A percentile compares a stretch with the other conserved stretches of the same genome.
Conservation (phyloP, 495 filamentous ascomycete genomes). For the Penicillium psychrofluorescens region DNA sequence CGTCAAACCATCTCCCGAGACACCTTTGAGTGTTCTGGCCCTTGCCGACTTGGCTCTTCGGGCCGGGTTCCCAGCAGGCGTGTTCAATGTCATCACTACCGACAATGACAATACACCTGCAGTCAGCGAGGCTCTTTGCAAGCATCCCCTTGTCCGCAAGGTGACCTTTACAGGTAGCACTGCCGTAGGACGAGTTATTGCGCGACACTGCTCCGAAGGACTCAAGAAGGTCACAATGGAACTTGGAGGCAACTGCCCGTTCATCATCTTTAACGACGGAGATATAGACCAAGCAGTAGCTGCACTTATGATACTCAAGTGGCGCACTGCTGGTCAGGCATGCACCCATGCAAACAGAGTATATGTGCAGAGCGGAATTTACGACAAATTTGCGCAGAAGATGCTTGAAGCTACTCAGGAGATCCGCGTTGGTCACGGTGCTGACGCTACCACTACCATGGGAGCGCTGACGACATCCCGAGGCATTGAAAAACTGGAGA, state of each 20-base stretch:
- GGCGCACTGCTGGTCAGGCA: slow-evolving; percentile 51
- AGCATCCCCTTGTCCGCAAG: slow-evolving; percentile 49
- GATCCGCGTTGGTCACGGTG: slow-evolving; percentile 50
- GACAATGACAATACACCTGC: slow-evolving; percentile 47
- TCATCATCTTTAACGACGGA: slow-evolving; percentile 60
- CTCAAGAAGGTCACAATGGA: slow-evolving; percentile 60
- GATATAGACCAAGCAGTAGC: slow-evolving; percentile 47
- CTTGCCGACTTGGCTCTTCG: slow-evolving; percentile 49
- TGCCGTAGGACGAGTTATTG: slow-evolving; percentile 42
- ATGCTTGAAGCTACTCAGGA: slow-evolving; percentile 37
- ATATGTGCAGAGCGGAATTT: slow-evolving; percentile 48
- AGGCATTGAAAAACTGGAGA: slow-evolving; percentile 12
- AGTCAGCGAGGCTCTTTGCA: slow-evolving; percentile 50
- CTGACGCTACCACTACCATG: slow-evolving; percentile 41
- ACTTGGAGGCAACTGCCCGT: slow-evolving; percentile 60
- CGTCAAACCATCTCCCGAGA: slow-evolving; percentile 30
- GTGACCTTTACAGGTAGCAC: slow-evolving; percentile 60
- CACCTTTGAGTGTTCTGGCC: slow-evolving; percentile 50
- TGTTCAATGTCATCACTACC: slow-evolving; percentile 53
- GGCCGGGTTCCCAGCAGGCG: slow-evolving; percentile 53
- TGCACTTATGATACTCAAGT: slow-evolving; percentile 43
- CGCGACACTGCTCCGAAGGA: slow-evolving; percentile 37
- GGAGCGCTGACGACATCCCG: slow-evolving; percentile 41
- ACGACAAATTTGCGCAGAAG: slow-evolving; percentile 34
- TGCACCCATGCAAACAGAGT: slow-evolving; percentile 59